Base-by-base conservation (phyloP, 73 alveolate genomes). In the Stentor coeruleus region DNA sequence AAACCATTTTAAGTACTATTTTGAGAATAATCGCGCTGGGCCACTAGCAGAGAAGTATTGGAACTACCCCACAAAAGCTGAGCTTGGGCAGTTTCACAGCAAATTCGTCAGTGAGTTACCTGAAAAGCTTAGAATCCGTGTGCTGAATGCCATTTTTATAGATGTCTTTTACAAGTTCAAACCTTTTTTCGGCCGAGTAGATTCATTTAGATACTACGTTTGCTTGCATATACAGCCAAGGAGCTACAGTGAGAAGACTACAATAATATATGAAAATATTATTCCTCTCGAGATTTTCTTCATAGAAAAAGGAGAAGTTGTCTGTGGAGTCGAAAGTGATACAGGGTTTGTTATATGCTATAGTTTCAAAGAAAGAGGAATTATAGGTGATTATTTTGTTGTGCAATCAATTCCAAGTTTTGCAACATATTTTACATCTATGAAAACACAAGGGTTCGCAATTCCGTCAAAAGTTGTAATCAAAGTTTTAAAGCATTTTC, bases 131-230 rank as follows among this genome's bases (percentile, higher is more conserved):
- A 6, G 66, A 49, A 11, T 6, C 66, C 6, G 20, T 6, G 20
- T 49, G 20, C 20, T 49, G 20, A 20, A 49, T 20, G 28, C 6
- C 20, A 11, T 49, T 11, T 49, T 49, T 20, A 49, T 11, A 49
- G 66, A 49, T 20, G 20, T 49, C 66, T 49, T 49, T 49, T 49
- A 49, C 66, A 49, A 49, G 66, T 49, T 49, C 66, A 49, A 49
- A 49, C 28, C 20, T 20, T 49, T 49, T 49, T 49, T 49, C 66
- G 66, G 66, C 20, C 28, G 20, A 11, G 20, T 11, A 49, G 66
- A 49, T 20, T 6, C 6, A 11, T 49, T 49, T 20, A 49, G 66
- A 20, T 49, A 49, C 66, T 49, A 11, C 66, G 66, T 49, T 11
- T 49, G 66, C 20, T 20, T 49, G 6, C 66, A 49, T 20, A 49